Base-by-base conservation (phyloP, 1,284 basidiomycete species). In the Meira miltonrushii region DNA sequence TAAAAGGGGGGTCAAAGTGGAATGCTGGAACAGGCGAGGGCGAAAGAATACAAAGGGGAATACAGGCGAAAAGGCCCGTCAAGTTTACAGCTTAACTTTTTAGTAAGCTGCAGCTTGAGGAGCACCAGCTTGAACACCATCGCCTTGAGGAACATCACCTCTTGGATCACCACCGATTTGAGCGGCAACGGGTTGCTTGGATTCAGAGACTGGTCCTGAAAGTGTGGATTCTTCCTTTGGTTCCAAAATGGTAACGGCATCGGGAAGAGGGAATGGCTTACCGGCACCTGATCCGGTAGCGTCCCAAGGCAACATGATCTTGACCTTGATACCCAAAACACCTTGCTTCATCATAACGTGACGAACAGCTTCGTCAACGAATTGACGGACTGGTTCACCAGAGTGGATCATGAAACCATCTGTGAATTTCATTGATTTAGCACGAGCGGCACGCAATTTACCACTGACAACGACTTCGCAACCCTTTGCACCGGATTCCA, bases 401-500 rank as follows among this genome's bases (percentile, higher is more conserved):
- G 95, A 97, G 87, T 98, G 95, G 81, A 98, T 94, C 92, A 98
- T 97, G 88, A 96, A 97, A 56, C 95, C 95, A 78, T 98, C 95
- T 79, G 93, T 96, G 85, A 99, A 98, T 83, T 99, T 99, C 95
- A 98, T 98, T 52, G 91, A 90, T 84, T 99, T 99, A 79, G 95
- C 95, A 86, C 93, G 92, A 73, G 95, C 95, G 75, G 94, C 95
- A 81, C 95, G 92, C 78, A 99, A 90, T 83, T 99, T 99, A 80
- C 95, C 95, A 69, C 94, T 98, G 69, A 99, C 92, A 79, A 98
- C 91, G 69, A 99, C 95, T 82, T 99, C 95, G 80, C 93, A 97
- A 82, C 95, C 95, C 85, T 98, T 98, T 73, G 95, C 95, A 74
- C 91, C 91, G 61, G 93, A 96, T 84, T 99, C 95, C 95, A 99